phyloP scores from a whole-genome alignment of 169 alveolate genomes.

The Cryptosporidium muris region DNA sequence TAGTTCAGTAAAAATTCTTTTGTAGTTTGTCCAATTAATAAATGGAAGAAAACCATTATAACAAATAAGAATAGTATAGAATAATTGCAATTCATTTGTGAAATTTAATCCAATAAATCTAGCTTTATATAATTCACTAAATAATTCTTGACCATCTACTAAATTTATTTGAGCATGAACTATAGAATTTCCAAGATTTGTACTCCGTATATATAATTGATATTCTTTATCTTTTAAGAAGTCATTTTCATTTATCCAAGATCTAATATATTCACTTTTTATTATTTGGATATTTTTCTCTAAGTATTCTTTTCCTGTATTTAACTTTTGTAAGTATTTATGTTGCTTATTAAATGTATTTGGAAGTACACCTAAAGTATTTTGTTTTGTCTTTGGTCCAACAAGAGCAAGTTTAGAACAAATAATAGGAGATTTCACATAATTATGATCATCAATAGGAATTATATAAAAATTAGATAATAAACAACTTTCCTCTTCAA shows the following conservation, averaged over 20 bases:
- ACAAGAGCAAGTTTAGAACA: constrained; percentile 41
- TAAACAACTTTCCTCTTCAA: background rate
- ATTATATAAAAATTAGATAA: constrained; percentile 6
- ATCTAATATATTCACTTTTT: background rate
- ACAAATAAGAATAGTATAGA: background rate
- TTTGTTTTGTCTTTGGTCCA: constrained; percentile 6
- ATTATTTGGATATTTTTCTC: background rate
- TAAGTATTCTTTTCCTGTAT: constrained; percentile 33
- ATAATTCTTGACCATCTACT: constrained; percentile 13
- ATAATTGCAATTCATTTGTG: constrained; percentile 22
- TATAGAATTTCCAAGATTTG: constrained; percentile 17
- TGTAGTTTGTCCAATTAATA: constrained; percentile 47
- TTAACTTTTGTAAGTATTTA: constrained; percentile 11
- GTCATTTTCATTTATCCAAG: background rate
- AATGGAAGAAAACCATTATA: constrained; percentile 6
- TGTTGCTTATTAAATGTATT: constrained; percentile 12
- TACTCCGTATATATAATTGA: background rate
- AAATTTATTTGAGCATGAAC: constrained; percentile 18
- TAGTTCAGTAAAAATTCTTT: constrained; percentile 15
- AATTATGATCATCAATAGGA: constrained; percentile 3
- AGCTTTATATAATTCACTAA: constrained; percentile 34
- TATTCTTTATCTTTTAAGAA: too few relatives aligned
- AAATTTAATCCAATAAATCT: constrained; percentile 32
- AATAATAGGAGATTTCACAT: constrained; percentile 40
- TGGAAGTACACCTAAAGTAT: background rate